These are phyloP conservation scores for Cicer bijugum DNA, from an alignment of 306 rosid genomes.

Conservation along the genomic window DNA sequence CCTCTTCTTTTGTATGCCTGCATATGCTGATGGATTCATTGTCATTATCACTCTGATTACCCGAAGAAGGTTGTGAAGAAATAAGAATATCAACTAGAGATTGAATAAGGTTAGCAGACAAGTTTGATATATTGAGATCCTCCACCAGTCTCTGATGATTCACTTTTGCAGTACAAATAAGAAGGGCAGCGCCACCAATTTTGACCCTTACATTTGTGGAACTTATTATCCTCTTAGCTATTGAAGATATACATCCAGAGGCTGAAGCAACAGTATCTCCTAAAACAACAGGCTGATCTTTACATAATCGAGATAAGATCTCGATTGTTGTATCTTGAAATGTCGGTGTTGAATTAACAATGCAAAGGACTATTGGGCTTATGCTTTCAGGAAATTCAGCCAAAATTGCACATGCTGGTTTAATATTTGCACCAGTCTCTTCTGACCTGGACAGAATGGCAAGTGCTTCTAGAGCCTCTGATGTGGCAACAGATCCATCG, in stretches of 20 bases:
- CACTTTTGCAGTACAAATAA: slow-evolving; percentile 80
- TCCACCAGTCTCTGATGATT: slow-evolving; percentile 79
- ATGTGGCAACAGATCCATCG: slow-evolving; percentile 66
- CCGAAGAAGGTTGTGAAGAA: slow-evolving; percentile 55
- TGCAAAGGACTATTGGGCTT: slow-evolving; percentile 78
- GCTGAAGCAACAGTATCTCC: slow-evolving; percentile 73
- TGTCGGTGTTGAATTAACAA: slow-evolving; percentile 68
- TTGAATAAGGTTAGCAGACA: slow-evolving; percentile 65
- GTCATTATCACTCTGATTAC: slow-evolving; percentile 50
- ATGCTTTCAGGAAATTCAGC: slow-evolving; percentile 82
- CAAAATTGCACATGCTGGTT: slow-evolving; percentile 91
- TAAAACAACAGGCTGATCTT: slow-evolving; percentile 73
- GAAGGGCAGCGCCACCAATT: slow-evolving; percentile 91
- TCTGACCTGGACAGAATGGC: slow-evolving; percentile 82
- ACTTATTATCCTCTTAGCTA: slow-evolving; percentile 77
- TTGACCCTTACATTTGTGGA: slow-evolving; percentile 71
- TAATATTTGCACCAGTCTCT: slow-evolving; percentile 57
- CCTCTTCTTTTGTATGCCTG: slow-evolving; percentile 64
- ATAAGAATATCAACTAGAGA: slow-evolving; percentile 80
- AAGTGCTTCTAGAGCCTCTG: slow-evolving; percentile 93
- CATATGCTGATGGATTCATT: slow-evolving; percentile 70
- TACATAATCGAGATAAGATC: slow-evolving; percentile 82
- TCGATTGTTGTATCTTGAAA: slow-evolving; percentile 92
- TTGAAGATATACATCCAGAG: slow-evolving; percentile 75
- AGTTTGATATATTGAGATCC: slow-evolving; percentile 68